Base-by-base conservation (phyloP, 106 monocot species). In the Allium cepa region DNA sequence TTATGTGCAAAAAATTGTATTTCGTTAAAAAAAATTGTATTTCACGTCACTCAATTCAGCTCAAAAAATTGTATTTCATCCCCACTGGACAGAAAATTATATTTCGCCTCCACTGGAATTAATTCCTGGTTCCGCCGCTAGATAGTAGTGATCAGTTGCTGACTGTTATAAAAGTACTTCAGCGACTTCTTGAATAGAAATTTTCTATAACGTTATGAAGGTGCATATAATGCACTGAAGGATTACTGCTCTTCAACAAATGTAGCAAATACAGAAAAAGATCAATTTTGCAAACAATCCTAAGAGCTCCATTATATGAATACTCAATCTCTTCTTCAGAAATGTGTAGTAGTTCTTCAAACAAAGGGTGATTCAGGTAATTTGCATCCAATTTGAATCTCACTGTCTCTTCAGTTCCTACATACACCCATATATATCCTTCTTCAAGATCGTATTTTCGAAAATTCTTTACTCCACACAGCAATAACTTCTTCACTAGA, bases 251-350 rank as follows among this genome's bases (percentile, higher is more conserved):
- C 17, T 17, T 53, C 50, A 66, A 47, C 53, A 77, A 17, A 17
- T 52, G 64, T 22, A 71, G 16, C 17, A 77, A 52, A 57, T 71
- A 36, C 22, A 77, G 13, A 36, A 77, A 77, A 17, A 77, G 57
- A 16, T 71, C 77, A 16, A 48, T 56, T 16, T 71, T 70, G 59
- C 77, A 77, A 1, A 63, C 70, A n/a, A 77, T 71, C 36, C 77
- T 28, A 10, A 77, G 65, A 3, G 77, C 77, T 2, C 77, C 77
- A 10, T 59, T 49, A 51, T 77, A 77, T 7, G 71, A 71, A 55
- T 77, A 77, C 22, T 71, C 77, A 14, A 59, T 71, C 77, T 77
- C 77, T 18, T 46, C 13, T 63, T 65, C 77, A 6, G 77, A 77
- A 49, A 77, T 18, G 14, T 26, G 57, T 0, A 77, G 71, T 10